phyloP scores from a whole-genome alignment of 1,284 basidiomycete genomes.

The Rugosomyces carneus region DNA sequence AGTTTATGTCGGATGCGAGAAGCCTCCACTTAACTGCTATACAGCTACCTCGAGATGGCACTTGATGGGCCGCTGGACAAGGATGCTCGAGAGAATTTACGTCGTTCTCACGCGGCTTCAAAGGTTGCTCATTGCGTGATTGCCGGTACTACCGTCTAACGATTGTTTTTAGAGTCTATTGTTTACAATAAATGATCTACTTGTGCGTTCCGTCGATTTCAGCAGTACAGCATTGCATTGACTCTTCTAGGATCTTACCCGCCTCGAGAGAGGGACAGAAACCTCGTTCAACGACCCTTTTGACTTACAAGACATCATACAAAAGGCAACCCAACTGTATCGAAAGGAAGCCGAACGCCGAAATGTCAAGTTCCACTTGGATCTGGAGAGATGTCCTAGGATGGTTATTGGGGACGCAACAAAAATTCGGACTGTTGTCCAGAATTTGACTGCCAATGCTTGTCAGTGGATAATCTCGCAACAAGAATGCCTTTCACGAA shows the following conservation, averaged over 20 bases:
- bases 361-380: slow-evolving; percentile 59
- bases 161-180: slow-evolving; percentile 45
- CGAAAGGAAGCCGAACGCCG: slow-evolving; percentile 67
- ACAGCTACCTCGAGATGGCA: slow-evolving; percentile 80
- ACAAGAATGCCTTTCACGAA: slow-evolving; percentile 3
- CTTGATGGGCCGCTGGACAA: slow-evolving; percentile 73
- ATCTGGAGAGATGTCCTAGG: slow-evolving; percentile 48
- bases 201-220: slow-evolving; percentile 40
- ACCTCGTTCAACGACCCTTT: slow-evolving; percentile 83
- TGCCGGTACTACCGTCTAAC: slow-evolving; percentile 9
- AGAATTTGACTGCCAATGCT: slow-evolving; percentile 81
- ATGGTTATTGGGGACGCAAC: slow-evolving; percentile 66
- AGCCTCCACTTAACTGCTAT: background rate
- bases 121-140: slow-evolving; percentile 43
- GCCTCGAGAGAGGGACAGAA: slow-evolving; percentile 76
- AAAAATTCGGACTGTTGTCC: slow-evolving; percentile 78
- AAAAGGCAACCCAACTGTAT: slow-evolving; percentile 64
- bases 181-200: slow-evolving; percentile 83
- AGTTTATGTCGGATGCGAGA: background rate
- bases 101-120: slow-evolving; percentile 76
- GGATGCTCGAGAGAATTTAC: slow-evolving; percentile 78
- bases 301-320: slow-evolving; percentile 61
- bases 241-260: slow-evolving; percentile 60
- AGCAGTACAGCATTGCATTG: background rate
- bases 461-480: slow-evolving; percentile 33